Conservation (phyloP, 495 filamentous ascomycete genomes). For the Hyphodiscus hymeniophilus region DNA sequence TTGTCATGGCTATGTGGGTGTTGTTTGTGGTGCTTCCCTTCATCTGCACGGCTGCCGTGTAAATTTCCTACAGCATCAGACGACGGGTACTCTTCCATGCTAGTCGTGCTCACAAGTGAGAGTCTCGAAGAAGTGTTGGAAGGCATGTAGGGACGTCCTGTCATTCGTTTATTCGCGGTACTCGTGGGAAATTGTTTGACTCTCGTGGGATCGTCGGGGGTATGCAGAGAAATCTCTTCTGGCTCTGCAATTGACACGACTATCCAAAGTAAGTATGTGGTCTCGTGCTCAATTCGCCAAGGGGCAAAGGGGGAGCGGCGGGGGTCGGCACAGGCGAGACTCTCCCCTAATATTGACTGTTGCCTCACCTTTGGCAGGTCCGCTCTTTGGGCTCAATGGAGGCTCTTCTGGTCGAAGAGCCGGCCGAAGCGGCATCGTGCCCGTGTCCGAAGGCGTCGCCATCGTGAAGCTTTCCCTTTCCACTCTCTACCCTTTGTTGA, state of each 20-base stretch:
- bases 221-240: slow-evolving; percentile 19
- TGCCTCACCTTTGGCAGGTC: slow-evolving; percentile 20
- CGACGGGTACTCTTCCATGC: slow-evolving; percentile 14
- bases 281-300: background rate
- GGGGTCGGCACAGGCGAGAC: background rate
- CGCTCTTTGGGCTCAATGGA: slow-evolving; percentile 17
- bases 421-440: slow-evolving; percentile 16
- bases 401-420: slow-evolving; percentile 13
- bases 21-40: slow-evolving; percentile 15
- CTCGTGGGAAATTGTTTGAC: slow-evolving; percentile 19
- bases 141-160: slow-evolving; percentile 19
- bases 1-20: slow-evolving; percentile 37
- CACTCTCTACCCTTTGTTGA: background rate
- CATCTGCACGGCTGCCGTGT: slow-evolving; percentile 4
- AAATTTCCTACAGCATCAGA: slow-evolving; percentile 6
- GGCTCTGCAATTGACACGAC: slow-evolving; percentile 29
- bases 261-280: slow-evolving; percentile 3
- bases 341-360: background rate
- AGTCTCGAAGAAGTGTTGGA: slow-evolving; percentile 15
- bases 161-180: slow-evolving; percentile 18
- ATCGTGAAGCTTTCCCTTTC: slow-evolving; percentile 4
- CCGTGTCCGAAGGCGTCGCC: slow-evolving; percentile 12
- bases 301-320: background rate
- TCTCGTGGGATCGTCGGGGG: slow-evolving; percentile 11
- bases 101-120: slow-evolving; percentile 15